A percentile compares a stretch with the other conserved stretches of the same genome.
These are phyloP conservation scores for Rhodotorula kratochvilovae DNA, from an alignment of 768 basidiomycete species.

Conservation along the genomic window DNA sequence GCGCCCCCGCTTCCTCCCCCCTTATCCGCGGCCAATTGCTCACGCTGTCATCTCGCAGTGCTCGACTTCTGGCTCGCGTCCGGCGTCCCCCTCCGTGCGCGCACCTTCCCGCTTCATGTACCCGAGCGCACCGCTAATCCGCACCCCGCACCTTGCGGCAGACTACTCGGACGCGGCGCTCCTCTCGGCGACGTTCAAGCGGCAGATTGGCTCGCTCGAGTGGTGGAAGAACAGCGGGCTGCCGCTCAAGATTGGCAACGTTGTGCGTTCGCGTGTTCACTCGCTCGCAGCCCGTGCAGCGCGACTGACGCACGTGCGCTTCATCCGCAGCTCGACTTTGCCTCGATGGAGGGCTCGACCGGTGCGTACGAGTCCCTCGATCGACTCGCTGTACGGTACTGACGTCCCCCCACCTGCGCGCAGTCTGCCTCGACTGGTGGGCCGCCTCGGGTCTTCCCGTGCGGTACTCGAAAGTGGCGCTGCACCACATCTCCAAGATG, in stretches of 20 bases:
- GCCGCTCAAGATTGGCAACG: slow-evolving; percentile 73
- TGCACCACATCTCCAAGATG: slow-evolving; percentile 72
- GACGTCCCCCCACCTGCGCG: too few species aligned
- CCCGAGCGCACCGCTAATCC: too few species aligned
- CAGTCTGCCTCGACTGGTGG: slow-evolving; percentile 76
- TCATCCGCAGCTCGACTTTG: slow-evolving; percentile 62
- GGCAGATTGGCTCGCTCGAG: slow-evolving; percentile 67
- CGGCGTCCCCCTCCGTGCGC: slow-evolving; percentile 55
- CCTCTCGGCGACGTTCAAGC: slow-evolving; percentile 71
- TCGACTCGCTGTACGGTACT: too few species aligned
- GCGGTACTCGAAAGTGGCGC: slow-evolving; percentile 64
- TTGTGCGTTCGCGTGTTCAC: slow-evolving; percentile 40
- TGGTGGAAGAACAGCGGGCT: slow-evolving; percentile 69
- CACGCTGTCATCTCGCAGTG: slow-evolving; percentile 51
- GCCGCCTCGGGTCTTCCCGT: slow-evolving; percentile 68
- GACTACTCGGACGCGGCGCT: slow-evolving; percentile 76
- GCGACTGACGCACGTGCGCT: background rate
- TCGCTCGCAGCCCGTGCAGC: background rate
- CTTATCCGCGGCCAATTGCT: background rate
- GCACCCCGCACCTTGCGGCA: slow-evolving; percentile 64
- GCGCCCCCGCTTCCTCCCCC: background rate
- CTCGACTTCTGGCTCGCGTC: slow-evolving; percentile 72
- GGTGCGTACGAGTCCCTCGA: too few species aligned
- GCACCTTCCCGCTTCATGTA: too few species aligned
- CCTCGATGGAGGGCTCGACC: slow-evolving; percentile 70